These are phyloP conservation scores for Domatiomyces catenatus DNA, from an alignment of 2,329 filamentous ascomycete species.

Conservation along the genomic window DNA sequence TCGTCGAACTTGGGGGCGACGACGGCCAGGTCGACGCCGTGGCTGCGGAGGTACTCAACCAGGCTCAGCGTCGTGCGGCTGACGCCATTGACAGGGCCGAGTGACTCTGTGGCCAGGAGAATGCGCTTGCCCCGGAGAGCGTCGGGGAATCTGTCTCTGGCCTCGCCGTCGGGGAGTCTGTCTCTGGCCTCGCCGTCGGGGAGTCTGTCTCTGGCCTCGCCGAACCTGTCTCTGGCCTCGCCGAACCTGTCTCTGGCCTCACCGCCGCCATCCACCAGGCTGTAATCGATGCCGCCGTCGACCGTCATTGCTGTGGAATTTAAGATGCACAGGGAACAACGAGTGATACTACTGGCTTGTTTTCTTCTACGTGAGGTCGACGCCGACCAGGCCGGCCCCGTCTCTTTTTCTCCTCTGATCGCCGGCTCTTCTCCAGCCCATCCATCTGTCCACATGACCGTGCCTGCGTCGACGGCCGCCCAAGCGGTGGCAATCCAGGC, in stretches of 20 bases:
- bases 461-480: neutral
- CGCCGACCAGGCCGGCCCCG: neutral
- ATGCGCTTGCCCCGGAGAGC: conserved; percentile 45
- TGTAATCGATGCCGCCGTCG: too few relatives aligned
- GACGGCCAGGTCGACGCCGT: conserved; percentile 50
- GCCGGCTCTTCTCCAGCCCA: neutral
- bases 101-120: conserved; percentile 54
- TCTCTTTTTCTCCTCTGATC: neutral
- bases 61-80: conserved; percentile 55
- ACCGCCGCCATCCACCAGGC: too few relatives aligned
- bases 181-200: too few relatives aligned
- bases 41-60: conserved; percentile 48
- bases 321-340: too few relatives aligned
- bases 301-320: too few relatives aligned
- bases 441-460: neutral
- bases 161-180: neutral
- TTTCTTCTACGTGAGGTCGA: too few relatives aligned
- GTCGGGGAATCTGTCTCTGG: conserved; percentile 24
- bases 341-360: too few relatives aligned
- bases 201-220: conserved; percentile 19
- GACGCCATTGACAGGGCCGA: conserved; percentile 59
- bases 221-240: too few relatives aligned
- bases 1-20: conserved; percentile 46
- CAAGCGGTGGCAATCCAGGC: neutral
- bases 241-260: too few relatives aligned